Base-by-base conservation (phyloP, 2,329 filamentous ascomycete species). In the Grosmannia clavigera region DNA sequence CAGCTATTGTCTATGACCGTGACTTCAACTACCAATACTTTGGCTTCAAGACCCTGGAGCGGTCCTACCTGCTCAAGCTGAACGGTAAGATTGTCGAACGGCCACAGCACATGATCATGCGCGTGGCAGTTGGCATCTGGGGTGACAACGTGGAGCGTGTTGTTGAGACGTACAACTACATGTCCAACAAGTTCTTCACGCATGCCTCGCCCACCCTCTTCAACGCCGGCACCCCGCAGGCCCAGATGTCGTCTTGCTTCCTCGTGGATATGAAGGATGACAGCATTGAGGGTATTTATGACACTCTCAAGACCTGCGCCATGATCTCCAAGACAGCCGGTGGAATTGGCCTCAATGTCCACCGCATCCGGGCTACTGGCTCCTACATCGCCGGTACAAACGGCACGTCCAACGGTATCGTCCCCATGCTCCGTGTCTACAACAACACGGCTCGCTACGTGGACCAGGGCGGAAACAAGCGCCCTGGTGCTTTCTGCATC, bases 11-110 rank as follows among this genome's bases (percentile, higher is more conserved):
- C 69, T 99, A 97, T 70, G 94, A 99, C 78, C 88, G 94, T 67
- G 94, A 99, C 73, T 99, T 99, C 83, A 96, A 97, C 83, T 99
- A 99, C 80, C 94, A 99, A 79, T 99, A 95, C 79, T 99, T 99
- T 70, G 94, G 94, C 65, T 99, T 99, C 85, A 99, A 99, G 84
- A 99, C 94, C 9, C 80, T 99, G 48, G 94, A 99, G 80, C 87
- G 94, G 63, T 99, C 94, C 70, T 99, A 99, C 71, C 86, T 99
- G 58, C 86, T 99, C 67, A 92, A 95, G 72, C 88, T 97, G 66
- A 83, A 96, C 69, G 92, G 91, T 72, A 95, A 96, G 78, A 90
- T 97, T 71, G 92, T 92, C 58, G 94, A 99, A 79, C 86, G 94
- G 69, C 94, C 94, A 53, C 94, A 99, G 76, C 94, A 99, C 78